These are phyloP conservation scores for Mortierella sp. DNA, from an alignment of 371 early-diverging fungal genomes.

Conservation along the genomic window DNA sequence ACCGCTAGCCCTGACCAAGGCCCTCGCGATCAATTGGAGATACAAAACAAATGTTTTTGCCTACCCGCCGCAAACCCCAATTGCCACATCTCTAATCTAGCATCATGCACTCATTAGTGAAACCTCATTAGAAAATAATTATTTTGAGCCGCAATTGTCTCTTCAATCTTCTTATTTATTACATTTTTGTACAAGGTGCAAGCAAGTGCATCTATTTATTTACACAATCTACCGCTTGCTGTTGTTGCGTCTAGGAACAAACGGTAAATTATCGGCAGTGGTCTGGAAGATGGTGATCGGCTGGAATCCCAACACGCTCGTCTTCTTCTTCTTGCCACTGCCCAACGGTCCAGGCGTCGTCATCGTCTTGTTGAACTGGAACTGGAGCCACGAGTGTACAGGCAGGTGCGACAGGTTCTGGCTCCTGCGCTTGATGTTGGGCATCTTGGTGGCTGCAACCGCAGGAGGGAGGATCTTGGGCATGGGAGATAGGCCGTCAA, in stretches of 20 bases:
- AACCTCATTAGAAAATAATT: too few species aligned
- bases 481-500: conserved; percentile 39
- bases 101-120: too few species aligned
- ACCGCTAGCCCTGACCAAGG: too few species aligned
- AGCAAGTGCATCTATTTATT: too few species aligned
- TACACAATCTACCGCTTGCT: conserved; percentile 1
- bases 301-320: conserved; percentile 36
- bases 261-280: conserved; percentile 11
- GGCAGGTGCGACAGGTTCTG: conserved; percentile 37
- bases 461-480: conserved; percentile 44
- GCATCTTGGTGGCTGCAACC: conserved; percentile 19
- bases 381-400: conserved; percentile 50
- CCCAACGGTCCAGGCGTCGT: conserved; percentile 24
- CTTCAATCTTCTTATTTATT: too few species aligned
- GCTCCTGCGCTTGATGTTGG: conserved; percentile 31
- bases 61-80: too few species aligned
- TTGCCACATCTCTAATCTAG: too few species aligned
- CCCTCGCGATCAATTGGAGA: too few species aligned
- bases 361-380: conserved; percentile 55
- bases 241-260: neutral
- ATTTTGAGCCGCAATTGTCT: too few species aligned
- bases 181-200: neutral
- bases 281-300: conserved; percentile 49
- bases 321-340: conserved; percentile 20
- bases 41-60: too few species aligned